Evolutionary conservation across 768 basidiomycete genomes (phyloP).

Genomic region (Russula lepida): DNA sequence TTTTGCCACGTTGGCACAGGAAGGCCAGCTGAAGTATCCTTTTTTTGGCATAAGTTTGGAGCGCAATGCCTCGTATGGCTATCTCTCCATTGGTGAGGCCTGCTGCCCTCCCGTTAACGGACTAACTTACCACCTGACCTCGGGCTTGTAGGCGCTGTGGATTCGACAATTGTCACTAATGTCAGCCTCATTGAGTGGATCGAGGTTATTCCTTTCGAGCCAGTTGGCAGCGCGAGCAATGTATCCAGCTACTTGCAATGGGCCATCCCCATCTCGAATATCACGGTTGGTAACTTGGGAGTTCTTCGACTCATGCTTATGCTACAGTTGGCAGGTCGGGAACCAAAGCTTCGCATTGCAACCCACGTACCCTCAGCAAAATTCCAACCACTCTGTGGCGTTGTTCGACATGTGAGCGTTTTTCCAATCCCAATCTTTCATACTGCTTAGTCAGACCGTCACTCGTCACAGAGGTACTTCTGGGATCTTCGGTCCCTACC

Average conservation of each 20-base stretch:
- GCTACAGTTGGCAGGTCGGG: neutral
- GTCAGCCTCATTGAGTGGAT: conserved; percentile 60
- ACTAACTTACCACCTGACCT: neutral
- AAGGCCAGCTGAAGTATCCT: conserved; percentile 62
- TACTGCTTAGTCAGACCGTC: neutral
- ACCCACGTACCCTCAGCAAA: conserved; percentile 56
- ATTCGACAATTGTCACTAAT: conserved; percentile 57
- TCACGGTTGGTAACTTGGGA: conserved; percentile 39
- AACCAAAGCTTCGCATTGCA: conserved; percentile 36
- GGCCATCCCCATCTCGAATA: conserved; percentile 51
- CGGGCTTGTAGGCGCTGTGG: conserved; percentile 60
- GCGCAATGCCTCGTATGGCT: conserved; percentile 45
- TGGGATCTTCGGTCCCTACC: conserved; percentile 70
- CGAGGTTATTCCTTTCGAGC: conserved; percentile 64
- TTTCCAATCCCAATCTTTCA: conserved; percentile 1
- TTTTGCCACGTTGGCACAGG: conserved; percentile 50
- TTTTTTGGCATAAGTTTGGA: conserved; percentile 66
- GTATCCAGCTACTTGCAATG: conserved; percentile 68
- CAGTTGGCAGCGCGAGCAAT: conserved; percentile 47
- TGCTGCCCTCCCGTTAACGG: neutral
- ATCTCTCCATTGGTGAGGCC: conserved; percentile 51
- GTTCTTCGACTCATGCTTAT: neutral
- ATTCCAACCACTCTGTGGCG: conserved; percentile 51
- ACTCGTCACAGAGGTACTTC: conserved; percentile 45
- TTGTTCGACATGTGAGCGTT: conserved; percentile 61